Evolutionary conservation across 495 filamentous ascomycete genomes (phyloP), one percentile per base, ranked within the genome.

Genomic region (Emericellopsis terricola): DNA sequence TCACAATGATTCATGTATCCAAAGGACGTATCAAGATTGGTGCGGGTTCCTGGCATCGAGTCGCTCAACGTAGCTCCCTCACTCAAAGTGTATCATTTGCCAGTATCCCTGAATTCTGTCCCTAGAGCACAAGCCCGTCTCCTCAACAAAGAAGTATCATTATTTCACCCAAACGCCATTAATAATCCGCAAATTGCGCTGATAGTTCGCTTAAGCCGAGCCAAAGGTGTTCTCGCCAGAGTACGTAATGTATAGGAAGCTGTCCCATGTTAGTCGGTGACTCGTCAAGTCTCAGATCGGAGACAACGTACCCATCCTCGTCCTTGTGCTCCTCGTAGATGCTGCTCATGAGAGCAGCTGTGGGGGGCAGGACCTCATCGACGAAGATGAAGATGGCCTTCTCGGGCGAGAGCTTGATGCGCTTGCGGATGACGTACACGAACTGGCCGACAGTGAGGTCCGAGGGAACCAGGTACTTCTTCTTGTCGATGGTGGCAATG

Each of bases 341-440:
- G 53, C 77, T 84, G 70, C 82, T 93, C 89, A 99, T 99, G 29
- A 99, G 74, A 30, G 89, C 89, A 29, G 89, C 89, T 2, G 89
- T 96, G 1, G 89, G 89, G 23, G 89, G 89, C 18, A 99, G 72
- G 23, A 96, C 87, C 68, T 94, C 89, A 52, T 96, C 89, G 43
- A 99, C 89, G 64, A 96, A 99, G 71, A 99, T 99, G 71, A 99
- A 99, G 68, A 99, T 99, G 44, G 89, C 89, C 69, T 99, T 99
- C 68, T 99, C 89, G 6, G 89, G 89, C 8, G 85, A 94, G 34
- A 99, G 69, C 81, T 99, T 99, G 67, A 99, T 99, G 45, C 89
- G 79, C 70, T 99, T 99, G 55, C 89, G 84, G 61, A 99, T 99
- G 31, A 99, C 89, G 56, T 99, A 99, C 63, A 99, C 89, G 56